These are phyloP conservation scores for Hygrophila difformis DNA, from an alignment of 257 asterid genomes.

Conservation along the genomic window DNA sequence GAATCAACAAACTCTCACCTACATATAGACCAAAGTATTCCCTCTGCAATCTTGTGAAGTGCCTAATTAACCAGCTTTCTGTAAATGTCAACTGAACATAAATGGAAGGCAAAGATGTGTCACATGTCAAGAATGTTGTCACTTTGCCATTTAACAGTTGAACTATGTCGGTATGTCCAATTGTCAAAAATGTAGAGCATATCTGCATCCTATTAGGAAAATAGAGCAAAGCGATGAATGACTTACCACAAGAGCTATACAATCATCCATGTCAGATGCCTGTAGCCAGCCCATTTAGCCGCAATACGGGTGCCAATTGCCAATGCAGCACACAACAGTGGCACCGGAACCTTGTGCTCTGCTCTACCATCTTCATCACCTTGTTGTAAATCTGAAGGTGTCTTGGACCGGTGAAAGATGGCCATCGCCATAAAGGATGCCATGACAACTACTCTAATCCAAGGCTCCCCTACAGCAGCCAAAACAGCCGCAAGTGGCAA, in stretches of 20 bases:
- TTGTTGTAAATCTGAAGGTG: conserved; percentile 19
- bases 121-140: no score
- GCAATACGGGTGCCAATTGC: conserved; percentile 67
- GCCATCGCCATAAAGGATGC: conserved; percentile 59
- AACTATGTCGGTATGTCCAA: no score
- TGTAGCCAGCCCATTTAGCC: conserved; percentile 87
- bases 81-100: no score
- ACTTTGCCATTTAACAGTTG: no score
- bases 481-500: conserved; percentile 73
- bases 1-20: no score
- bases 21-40: no score
- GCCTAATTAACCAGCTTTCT: no score
- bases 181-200: no score
- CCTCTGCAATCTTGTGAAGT: no score
- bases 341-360: conserved; percentile 45
- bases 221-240: no score
- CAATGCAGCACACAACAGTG: conserved; percentile 65
- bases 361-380: conserved; percentile 18
- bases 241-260: conserved; percentile 34
- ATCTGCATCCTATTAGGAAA: no score
- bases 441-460: conserved; percentile 62
- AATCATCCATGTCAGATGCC: conserved; percentile 98
- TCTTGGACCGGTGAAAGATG: conserved; percentile 29
- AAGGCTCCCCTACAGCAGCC: conserved; percentile 89
- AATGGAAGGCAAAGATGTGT: no score